These are phyloP conservation scores for Heterobasidion occidentale DNA, from an alignment of 1,284 basidiomycete genomes.

Conservation along the genomic window DNA sequence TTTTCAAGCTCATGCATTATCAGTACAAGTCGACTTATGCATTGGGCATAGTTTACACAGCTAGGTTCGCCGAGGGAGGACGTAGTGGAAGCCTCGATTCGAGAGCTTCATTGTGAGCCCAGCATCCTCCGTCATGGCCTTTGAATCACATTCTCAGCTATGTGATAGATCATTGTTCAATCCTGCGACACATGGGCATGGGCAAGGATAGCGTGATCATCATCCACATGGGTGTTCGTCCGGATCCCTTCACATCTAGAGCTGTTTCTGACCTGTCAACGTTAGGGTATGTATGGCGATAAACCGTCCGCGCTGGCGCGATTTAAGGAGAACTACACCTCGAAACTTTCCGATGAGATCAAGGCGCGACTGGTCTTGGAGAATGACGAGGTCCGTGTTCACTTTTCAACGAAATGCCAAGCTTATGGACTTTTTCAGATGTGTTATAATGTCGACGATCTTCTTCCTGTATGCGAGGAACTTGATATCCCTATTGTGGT, in stretches of 20 bases:
- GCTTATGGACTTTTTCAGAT: constrained; percentile 36
- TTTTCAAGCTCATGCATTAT: too few species aligned
- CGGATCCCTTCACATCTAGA: neutral
- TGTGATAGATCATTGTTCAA: constrained; percentile 64
- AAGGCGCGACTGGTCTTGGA: constrained; percentile 78
- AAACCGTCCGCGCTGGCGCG: constrained; percentile 65
- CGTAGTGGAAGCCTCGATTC: constrained; percentile 69
- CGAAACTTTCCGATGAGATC: constrained; percentile 53
- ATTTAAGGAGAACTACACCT: constrained; percentile 63
- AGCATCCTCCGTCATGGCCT: neutral
- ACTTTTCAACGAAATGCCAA: neutral
- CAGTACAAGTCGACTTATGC: neutral
- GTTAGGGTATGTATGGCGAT: constrained; percentile 71
- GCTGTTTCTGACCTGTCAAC: neutral
- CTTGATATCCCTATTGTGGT: constrained; percentile 75
- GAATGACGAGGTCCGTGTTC: constrained; percentile 71
- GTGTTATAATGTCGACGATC: constrained; percentile 82
- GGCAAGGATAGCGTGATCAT: constrained; percentile 75
- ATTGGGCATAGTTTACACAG: constrained; percentile 62
- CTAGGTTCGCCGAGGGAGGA: constrained; percentile 68
- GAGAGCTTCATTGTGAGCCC: constrained; percentile 61
- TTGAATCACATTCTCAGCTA: neutral
- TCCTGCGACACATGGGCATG: constrained; percentile 79
- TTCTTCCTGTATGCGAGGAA: constrained; percentile 78
- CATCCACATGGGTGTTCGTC: constrained; percentile 55